These are phyloP conservation scores for Suhomyces prunicola DNA, from an alignment of 805 yeast species.

Conservation along the genomic window DNA sequence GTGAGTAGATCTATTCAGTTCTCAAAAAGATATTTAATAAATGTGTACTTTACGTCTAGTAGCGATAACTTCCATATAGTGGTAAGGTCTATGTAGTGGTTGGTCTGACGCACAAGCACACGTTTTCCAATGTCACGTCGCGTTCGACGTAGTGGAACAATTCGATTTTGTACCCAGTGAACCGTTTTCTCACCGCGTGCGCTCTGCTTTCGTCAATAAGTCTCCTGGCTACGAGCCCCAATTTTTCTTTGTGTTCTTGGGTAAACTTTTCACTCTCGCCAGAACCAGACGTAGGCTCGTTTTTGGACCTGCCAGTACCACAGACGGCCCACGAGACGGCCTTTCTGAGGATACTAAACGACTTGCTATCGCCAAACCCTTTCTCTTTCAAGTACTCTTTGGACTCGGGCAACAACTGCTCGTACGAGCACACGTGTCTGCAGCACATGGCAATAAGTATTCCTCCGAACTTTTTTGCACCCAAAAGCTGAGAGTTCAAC, in stretches of 20 bases:
- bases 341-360: conserved; percentile 52
- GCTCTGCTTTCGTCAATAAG: conserved; percentile 72
- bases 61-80: too few species aligned
- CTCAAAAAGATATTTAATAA: conserved; percentile 4
- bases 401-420: conserved; percentile 51
- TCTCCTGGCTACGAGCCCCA: conserved; percentile 70
- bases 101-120: conserved; percentile 37
- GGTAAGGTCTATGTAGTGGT: background rate
- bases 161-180: conserved; percentile 41
- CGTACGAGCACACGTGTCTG: conserved; percentile 73
- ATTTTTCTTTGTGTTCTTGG: conserved; percentile 44
- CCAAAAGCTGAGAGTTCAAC: conserved; percentile 30
- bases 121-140: conserved; percentile 68
- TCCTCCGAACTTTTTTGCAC: conserved; percentile 42
- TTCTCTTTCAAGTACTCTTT: conserved; percentile 32
- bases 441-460: conserved; percentile 89
- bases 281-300: conserved; percentile 14
- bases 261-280: conserved; percentile 20
- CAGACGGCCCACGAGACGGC: conserved; percentile 89
- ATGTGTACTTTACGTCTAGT: background rate
- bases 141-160: conserved; percentile 58
- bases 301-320: conserved; percentile 44
- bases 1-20: conserved; percentile 1
- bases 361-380: conserved; percentile 30
- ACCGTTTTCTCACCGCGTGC: conserved; percentile 36